Evolutionary conservation across 2,329 filamentous ascomycete genomes (phyloP).

Genomic region (Talaromyces sp.): DNA sequence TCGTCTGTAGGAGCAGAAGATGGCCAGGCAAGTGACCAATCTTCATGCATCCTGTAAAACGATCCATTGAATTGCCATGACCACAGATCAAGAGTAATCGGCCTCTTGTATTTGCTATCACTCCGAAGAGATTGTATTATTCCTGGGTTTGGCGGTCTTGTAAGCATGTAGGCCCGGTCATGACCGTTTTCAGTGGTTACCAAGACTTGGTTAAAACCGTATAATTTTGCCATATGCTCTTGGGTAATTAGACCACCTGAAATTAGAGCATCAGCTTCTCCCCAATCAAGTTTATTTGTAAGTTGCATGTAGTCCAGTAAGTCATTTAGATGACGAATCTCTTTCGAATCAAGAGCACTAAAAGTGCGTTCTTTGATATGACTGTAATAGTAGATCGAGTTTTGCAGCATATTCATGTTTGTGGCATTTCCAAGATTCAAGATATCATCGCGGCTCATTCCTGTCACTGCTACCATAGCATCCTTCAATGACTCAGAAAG

Average conservation of each 20-base stretch:
- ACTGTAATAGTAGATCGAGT: constrained; percentile 4
- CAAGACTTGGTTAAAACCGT: not conserved
- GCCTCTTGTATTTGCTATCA: not conserved
- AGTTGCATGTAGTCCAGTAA: not conserved
- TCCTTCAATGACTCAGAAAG: not conserved
- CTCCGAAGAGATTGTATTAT: not conserved
- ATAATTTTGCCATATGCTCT: not conserved
- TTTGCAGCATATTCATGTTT: not conserved
- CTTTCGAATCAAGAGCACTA: not conserved
- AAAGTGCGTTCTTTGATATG: not conserved
- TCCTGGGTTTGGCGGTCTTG: not conserved
- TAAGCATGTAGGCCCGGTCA: not conserved
- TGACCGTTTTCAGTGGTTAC: not conserved
- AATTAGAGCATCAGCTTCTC: not conserved
- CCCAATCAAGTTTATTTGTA: not conserved
- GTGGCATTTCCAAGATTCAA: not conserved
- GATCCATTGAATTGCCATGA: not conserved
- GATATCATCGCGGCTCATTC: not conserved
- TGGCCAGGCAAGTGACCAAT: not conserved
- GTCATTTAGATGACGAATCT: not conserved
- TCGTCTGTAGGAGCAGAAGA: not conserved
- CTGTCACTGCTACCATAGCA: not conserved
- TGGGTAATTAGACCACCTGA: not conserved
- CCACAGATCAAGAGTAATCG: not conserved
- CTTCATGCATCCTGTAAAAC: not conserved